These are phyloP conservation scores for Trametes villosa DNA, from an alignment of 768 basidiomycete species.

Conservation along the genomic window DNA sequence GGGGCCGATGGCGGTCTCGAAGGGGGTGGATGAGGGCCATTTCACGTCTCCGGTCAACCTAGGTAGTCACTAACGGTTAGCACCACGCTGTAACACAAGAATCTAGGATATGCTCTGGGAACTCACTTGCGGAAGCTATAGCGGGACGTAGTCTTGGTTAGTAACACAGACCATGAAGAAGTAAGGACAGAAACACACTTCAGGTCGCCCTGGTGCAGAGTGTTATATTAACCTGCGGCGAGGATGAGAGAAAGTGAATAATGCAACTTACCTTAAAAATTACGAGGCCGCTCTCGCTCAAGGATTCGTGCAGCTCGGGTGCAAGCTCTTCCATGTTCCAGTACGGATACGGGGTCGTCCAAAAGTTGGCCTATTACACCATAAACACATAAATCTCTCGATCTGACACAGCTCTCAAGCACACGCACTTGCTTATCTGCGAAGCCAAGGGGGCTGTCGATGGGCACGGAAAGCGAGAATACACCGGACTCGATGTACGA, in stretches of 20 bases:
- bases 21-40: constrained; percentile 85
- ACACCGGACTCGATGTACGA: constrained; percentile 67
- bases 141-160: constrained; percentile 2
- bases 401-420: not conserved
- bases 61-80: constrained; percentile 18
- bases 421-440: constrained; percentile 37
- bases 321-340: constrained; percentile 69
- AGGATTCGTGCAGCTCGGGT: constrained; percentile 50
- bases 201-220: constrained; percentile 68
- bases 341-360: constrained; percentile 78
- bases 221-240: constrained; percentile 3
- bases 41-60: constrained; percentile 87
- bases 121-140: constrained; percentile 82
- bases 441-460: constrained; percentile 58
- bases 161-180: not conserved
- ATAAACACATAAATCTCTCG: too few relatives aligned
- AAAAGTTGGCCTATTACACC: constrained; percentile 55
- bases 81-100: not conserved
- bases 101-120: not conserved
- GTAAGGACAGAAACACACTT: constrained; percentile 61
- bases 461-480: constrained; percentile 74
- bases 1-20: constrained; percentile 76
- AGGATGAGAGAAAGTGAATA: not conserved
- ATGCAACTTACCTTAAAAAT: constrained; percentile 81
- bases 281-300: constrained; percentile 66